These are phyloP conservation scores for Podaxis sp. DNA, from an alignment of 768 basidiomycete genomes.

Conservation along the genomic window DNA sequence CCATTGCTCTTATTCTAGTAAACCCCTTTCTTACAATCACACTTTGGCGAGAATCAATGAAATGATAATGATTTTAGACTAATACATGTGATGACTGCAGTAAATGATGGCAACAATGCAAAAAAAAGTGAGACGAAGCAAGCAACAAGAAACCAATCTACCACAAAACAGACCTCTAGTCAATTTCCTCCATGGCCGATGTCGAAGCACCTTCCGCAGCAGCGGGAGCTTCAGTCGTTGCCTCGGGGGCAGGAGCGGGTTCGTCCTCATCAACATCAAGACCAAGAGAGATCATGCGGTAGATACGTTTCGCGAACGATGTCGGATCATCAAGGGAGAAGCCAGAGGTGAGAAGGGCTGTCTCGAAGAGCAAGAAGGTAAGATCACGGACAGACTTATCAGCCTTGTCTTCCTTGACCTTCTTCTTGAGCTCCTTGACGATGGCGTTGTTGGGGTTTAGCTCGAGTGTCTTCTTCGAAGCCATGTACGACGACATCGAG, in stretches of 20 bases:
- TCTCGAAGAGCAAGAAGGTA: slow-evolving; percentile 95
- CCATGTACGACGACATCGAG: slow-evolving; percentile 99
- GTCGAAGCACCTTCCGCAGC: slow-evolving; percentile 57
- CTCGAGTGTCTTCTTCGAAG: slow-evolving; percentile 96
- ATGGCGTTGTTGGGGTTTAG: slow-evolving; percentile 90
- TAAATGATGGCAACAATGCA: slow-evolving; percentile 24
- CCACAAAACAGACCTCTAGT: slow-evolving; percentile 37
- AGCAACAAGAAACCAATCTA: slow-evolving; percentile 13
- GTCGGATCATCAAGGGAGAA: slow-evolving; percentile 96
- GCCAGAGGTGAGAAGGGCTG: slow-evolving; percentile 89
- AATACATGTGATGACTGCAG: slow-evolving; percentile 8
- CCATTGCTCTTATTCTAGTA: background rate
- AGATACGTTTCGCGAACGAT: slow-evolving; percentile 92
- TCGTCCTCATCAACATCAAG: slow-evolving; percentile 86
- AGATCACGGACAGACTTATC: slow-evolving; percentile 98
- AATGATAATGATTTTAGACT: slow-evolving; percentile 3
- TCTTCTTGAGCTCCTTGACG: slow-evolving; percentile 93
- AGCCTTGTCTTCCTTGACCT: slow-evolving; percentile 95
- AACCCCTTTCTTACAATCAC: background rate
- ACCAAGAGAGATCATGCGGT: slow-evolving; percentile 94
- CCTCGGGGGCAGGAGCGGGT: slow-evolving; percentile 32
- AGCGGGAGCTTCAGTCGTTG: slow-evolving; percentile 45
- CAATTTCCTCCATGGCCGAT: slow-evolving; percentile 97
- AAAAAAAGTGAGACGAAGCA: slow-evolving; percentile 21
- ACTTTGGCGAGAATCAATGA: background rate